Base-by-base conservation (phyloP, 192 early-diverging fungal genomes). In the Rhizoclosmatium globosum region DNA sequence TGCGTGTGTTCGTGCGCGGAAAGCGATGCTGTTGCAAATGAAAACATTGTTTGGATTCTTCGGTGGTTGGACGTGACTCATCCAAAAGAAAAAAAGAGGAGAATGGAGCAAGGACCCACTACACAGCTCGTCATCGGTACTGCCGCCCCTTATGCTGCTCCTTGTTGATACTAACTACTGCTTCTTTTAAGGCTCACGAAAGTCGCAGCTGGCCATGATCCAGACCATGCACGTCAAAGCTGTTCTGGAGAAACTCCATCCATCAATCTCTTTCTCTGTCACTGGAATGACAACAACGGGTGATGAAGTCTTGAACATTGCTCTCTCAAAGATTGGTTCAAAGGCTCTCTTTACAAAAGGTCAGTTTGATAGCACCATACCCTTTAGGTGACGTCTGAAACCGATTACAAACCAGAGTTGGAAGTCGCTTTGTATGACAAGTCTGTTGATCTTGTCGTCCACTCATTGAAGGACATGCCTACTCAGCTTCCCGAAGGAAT, bases 391-490 rank as follows among this genome's bases (percentile, higher is more conserved):
- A n/a, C n/a, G n/a, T n/a, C n/a, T n/a, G n/a, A 58, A 19, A 19
- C 1, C n/a, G 15, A 50, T 50, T 15, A 50, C 48, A 50, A 50
- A 50, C 15, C 95, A 75, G 96, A 98, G 67, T 88, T 97, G 2
- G 96, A 98, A 77, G 79, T 92, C 1, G 92, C 95, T 2, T 86
- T 99, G 21, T 85, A 86, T 15, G 83, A 87, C 7, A 73, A 86
- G 3, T 79, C 79, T 11, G 92, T 96, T 39, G 93, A 98, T 80
- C 65, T 98, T 19, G 92, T 99, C 46, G 96, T 98, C 2, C 97
- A 99, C 79, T 95, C 94, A 23, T 88, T 98, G 46, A 99, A 99
- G 84, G 97, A 99, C 78, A 84, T 99, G 65, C 95, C 95, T 13
- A 97, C 97, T 39, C 87, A 83, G 42, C 79, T 97, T 50, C 96